phyloP scores from a whole-genome alignment of 2,329 filamentous ascomycete species.

The Trichoderma asperellum region DNA sequence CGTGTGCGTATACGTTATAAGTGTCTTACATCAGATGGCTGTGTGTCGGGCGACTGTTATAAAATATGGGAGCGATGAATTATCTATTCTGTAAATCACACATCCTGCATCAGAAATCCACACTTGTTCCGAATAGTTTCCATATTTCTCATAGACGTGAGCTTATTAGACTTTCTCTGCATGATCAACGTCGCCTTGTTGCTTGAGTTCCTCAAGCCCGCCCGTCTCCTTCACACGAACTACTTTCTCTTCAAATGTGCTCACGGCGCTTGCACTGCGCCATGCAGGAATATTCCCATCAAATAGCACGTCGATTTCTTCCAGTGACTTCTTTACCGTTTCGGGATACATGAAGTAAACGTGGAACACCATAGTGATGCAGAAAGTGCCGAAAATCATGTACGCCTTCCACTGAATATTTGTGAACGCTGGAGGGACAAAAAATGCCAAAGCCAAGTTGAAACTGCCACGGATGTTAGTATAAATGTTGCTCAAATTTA shows the following conservation, averaged over 20 bases:
- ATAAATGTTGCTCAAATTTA: neutral
- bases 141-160: too few relatives aligned
- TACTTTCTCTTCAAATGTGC: slow-evolving; percentile 8
- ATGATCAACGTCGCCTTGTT: neutral
- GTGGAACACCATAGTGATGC: slow-evolving; percentile 13
- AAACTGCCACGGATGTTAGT: slow-evolving; percentile 32
- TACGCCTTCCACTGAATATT: slow-evolving; percentile 8
- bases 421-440: slow-evolving; percentile 43
- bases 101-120: neutral
- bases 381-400: slow-evolving; percentile 15
- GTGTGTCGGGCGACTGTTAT: neutral
- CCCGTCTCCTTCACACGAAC: neutral
- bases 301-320: slow-evolving; percentile 8
- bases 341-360: slow-evolving; percentile 7
- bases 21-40: too few relatives aligned
- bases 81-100: neutral
- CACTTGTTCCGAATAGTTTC: neutral
- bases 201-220: neutral
- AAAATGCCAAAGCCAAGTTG: slow-evolving; percentile 45
- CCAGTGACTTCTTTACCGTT: slow-evolving; percentile 3
- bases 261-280: neutral
- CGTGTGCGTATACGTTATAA: neutral
- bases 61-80: neutral
- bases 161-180: slow-evolving; percentile 3
- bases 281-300: neutral